A percentile compares a stretch with the other conserved stretches of the same genome.
These are phyloP conservation scores for Dysphania ambrosioides DNA, from an alignment of 148 eudicot genomes.

Conservation along the genomic window DNA sequence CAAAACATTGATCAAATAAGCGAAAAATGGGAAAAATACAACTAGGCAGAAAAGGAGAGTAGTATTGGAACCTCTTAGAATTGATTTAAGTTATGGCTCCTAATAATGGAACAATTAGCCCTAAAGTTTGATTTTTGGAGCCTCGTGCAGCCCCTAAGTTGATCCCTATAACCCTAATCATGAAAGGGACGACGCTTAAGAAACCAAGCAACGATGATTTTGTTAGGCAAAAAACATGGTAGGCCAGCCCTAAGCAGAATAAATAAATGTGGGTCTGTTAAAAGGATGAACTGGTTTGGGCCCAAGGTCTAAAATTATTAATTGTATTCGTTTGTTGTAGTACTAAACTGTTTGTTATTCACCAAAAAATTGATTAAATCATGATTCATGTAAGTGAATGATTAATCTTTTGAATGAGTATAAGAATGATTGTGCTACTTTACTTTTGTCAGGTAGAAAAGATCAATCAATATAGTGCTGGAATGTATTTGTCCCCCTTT, in stretches of 20 bases:
- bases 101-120: too few species aligned
- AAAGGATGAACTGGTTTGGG: conserved; percentile 22
- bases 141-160: too few species aligned
- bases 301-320: conserved; percentile 6
- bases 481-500: too few species aligned
- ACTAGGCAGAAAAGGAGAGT: too few species aligned
- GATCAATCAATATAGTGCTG: not conserved
- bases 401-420: conserved; percentile 23
- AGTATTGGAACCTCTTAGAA: too few species aligned
- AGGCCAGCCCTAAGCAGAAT: conserved; percentile 20
- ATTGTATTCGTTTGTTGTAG: not conserved
- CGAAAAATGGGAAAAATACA: too few species aligned
- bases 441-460: conserved; percentile 17
- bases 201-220: too few species aligned
- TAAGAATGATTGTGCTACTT: conserved; percentile 19
- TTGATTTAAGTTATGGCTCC: too few species aligned
- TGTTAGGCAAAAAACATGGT: not conserved
- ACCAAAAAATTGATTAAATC: not conserved
- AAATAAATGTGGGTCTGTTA: conserved; percentile 8
- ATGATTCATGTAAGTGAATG: conserved; percentile 3
- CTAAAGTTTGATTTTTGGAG: too few species aligned
- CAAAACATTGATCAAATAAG: too few species aligned
- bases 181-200: too few species aligned
- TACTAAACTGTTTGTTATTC: not conserved
- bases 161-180: too few species aligned